Percentiles rank a stretch among this genome's conserved stretches.
phyloP scores from a whole-genome alignment of 352 stramenopile species.

The Phytophthora sansomeana region DNA sequence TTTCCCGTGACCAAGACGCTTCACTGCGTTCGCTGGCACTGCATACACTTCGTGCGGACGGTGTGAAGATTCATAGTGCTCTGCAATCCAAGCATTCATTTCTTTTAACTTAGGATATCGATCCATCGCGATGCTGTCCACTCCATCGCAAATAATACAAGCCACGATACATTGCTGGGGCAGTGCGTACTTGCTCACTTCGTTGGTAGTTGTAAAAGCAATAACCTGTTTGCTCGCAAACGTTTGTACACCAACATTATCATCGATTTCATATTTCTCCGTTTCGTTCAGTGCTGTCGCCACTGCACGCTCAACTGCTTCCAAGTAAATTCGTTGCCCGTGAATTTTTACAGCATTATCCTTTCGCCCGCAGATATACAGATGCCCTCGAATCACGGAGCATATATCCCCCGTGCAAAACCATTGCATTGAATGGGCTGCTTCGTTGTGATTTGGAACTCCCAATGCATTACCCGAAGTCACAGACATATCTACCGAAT shows the following conservation, averaged over 20 bases:
- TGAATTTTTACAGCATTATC: conserved; percentile 67
- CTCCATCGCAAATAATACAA: conserved; percentile 26
- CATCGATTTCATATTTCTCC: not conserved
- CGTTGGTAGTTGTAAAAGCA: conserved; percentile 30
- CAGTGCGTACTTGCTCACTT: conserved; percentile 20
- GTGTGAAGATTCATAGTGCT: conserved; percentile 40
- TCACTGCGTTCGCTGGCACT: conserved; percentile 22
- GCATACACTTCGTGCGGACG: conserved; percentile 36
- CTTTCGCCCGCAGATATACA: conserved; percentile 55
- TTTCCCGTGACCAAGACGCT: conserved; percentile 53
- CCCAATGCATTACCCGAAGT: not conserved
- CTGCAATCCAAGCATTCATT: conserved; percentile 42
- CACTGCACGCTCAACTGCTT: conserved; percentile 56
- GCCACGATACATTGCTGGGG: conserved; percentile 32
- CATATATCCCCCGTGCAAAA: conserved; percentile 61
- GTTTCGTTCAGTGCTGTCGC: conserved; percentile 19
- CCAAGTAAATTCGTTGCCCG: conserved; percentile 59
- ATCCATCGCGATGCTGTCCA: not conserved
- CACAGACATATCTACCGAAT: conserved; percentile 13
- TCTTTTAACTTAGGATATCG: conserved; percentile 19
- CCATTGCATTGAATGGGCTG: conserved; percentile 10
- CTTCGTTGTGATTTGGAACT: not conserved
- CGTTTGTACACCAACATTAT: not conserved
- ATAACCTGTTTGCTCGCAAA: conserved; percentile 11
- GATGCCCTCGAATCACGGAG: conserved; percentile 27